A percentile compares a stretch with the other conserved stretches of the same genome.
phyloP scores from a whole-genome alignment of 2,329 filamentous ascomycete genomes.

The Exophiala phaeomuriformis region DNA sequence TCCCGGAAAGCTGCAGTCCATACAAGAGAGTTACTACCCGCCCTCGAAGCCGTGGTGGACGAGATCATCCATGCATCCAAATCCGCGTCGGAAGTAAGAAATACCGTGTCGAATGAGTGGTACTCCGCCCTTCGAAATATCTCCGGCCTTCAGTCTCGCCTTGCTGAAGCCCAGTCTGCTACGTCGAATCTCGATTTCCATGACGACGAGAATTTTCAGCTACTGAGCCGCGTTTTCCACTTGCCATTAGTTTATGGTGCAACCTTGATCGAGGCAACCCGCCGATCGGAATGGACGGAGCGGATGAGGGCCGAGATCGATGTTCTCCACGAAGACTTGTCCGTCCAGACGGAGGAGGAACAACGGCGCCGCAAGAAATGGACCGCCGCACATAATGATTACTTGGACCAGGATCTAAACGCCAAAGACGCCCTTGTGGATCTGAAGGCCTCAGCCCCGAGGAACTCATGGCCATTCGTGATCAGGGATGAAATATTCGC shows the following conservation, averaged over 20 bases:
- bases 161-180: conserved; percentile 64
- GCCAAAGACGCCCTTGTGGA: conserved; percentile 58
- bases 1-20: conserved; percentile 59
- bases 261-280: conserved; percentile 75
- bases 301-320: conserved; percentile 84
- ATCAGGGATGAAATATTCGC: conserved; percentile 67
- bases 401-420: conserved; percentile 30
- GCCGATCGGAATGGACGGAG: conserved; percentile 81
- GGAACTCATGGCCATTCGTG: conserved; percentile 71
- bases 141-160: conserved; percentile 67
- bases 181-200: conserved; percentile 65
- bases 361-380: conserved; percentile 80
- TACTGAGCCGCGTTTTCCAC: conserved; percentile 70
- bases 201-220: conserved; percentile 73
- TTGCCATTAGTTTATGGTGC: conserved; percentile 86
- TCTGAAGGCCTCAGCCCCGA: conserved; percentile 73
- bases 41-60: conserved; percentile 48
- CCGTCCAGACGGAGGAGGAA: conserved; percentile 86
- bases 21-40: conserved; percentile 57
- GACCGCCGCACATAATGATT: conserved; percentile 48
- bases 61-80: conserved; percentile 53
- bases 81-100: conserved; percentile 59
- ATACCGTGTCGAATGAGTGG: conserved; percentile 49
- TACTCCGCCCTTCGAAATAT: conserved; percentile 74
- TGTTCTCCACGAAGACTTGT: conserved; percentile 85